Percentiles rank a stretch among this genome's conserved stretches.
These are phyloP conservation scores for Lactuca sativa DNA, from an alignment of 129 eudicot genomes.

Conservation along the genomic window DNA sequence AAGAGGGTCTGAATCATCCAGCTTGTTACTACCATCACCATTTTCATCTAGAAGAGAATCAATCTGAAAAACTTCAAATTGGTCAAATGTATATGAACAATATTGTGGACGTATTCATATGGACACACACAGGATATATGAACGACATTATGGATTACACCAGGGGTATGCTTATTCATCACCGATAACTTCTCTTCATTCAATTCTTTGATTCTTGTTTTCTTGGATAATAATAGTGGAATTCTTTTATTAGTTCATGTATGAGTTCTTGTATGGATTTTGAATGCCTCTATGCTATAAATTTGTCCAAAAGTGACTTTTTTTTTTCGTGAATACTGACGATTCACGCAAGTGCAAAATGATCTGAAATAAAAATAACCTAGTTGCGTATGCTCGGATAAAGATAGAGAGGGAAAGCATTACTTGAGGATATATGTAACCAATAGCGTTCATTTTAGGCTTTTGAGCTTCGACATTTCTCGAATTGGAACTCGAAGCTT, in stretches of 20 bases:
- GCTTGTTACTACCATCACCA: slow-evolving; percentile 29
- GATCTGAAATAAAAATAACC: neutral
- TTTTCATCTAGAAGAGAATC: slow-evolving; percentile 32
- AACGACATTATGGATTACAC: too few species aligned
- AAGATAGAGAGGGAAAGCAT: neutral
- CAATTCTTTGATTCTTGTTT: too few species aligned
- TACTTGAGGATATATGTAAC: slow-evolving; percentile 50
- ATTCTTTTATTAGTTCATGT: neutral
- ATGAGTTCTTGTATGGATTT: neutral
- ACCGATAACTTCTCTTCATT: too few species aligned
- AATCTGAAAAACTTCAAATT: slow-evolving; percentile 39
- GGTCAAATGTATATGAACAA: neutral
- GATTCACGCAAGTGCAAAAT: neutral
- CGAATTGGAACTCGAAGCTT: slow-evolving; percentile 27
- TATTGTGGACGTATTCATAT: too few species aligned
- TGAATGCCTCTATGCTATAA: neutral
- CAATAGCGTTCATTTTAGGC: slow-evolving; percentile 45
- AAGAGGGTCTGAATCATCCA: slow-evolving; percentile 44
- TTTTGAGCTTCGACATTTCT: slow-evolving; percentile 31
- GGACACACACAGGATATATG: too few species aligned
- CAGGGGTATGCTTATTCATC: too few species aligned
- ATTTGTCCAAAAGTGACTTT: neutral
- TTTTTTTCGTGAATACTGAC: neutral
- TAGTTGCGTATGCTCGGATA: neutral
- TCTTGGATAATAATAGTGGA: too few species aligned